Evolutionary conservation across 192 early-diverging fungal species (phyloP), one percentile per base, ranked within the genome.

Genomic region (Rhizophagus clarus): DNA sequence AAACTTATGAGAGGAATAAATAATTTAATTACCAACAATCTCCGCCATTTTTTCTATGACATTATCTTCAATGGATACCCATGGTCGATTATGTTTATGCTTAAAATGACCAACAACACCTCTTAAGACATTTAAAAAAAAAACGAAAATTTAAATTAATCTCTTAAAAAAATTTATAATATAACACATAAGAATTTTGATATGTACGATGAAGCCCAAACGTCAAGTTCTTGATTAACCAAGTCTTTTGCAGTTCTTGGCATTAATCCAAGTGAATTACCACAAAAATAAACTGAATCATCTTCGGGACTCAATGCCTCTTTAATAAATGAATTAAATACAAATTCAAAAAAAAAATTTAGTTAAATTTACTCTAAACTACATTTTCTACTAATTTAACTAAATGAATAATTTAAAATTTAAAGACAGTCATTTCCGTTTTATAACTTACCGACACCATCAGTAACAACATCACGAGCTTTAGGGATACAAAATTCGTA

Each of bases 201-300:
- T 62, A 85, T 79, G 79, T 81, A 91, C 92, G 84, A 68, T 66
- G 87, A 79, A 71, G 89, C 92, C 98, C 98, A 99, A 49, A 93
- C 91, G 63, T 97, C 92, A 77, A 99, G 85, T 83, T 99, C 98
- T 85, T 99, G 90, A 62, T 87, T 89, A n/a, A 99, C 81, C 8
- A 93, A 83, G 12, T 85, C 84, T 26, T 88, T 83, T 1, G 94
- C 89, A 15, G 86, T 82, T 56, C 88, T 89, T 45, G 98, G 96
- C 83, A 94, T 88, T 77, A 98, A 87, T 6, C 98, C 97, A 15
- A 99, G 89, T 10, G 96, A 97, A 87, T 99, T 98, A 29, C 98
- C 98, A 83, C 96, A 95, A 67, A 99, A 86, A 83, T 99, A 99
- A 15, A 92, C 85, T 63, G 87, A 90, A 26, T 81, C 61, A 22